Percentiles rank a stretch among this genome's conserved stretches.
These are phyloP conservation scores for Russula virescens DNA, from an alignment of 768 basidiomycete genomes.

Conservation along the genomic window DNA sequence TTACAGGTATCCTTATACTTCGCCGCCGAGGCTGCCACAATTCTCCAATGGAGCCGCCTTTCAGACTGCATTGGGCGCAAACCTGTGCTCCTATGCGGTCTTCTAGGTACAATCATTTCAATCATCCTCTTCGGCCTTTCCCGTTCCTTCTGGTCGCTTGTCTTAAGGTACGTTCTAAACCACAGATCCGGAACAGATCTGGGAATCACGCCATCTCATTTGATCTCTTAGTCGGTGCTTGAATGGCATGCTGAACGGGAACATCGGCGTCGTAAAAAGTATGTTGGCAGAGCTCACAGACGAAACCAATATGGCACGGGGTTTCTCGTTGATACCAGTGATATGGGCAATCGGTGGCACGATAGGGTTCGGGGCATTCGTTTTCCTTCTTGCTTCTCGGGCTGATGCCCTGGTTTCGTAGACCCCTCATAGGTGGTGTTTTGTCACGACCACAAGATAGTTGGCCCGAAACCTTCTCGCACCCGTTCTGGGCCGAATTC, in stretches of 20 bases:
- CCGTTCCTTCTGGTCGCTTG: constrained; percentile 31
- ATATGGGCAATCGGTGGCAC: constrained; percentile 19
- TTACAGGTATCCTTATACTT: constrained; percentile 45
- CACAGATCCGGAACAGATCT: too few species aligned
- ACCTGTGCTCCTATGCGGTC: constrained; percentile 38
- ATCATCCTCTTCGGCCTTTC: constrained; percentile 36
- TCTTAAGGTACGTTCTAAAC: constrained; percentile 23
- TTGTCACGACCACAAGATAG: constrained; percentile 27
- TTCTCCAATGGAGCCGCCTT: constrained; percentile 42
- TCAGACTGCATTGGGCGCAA: constrained; percentile 48
- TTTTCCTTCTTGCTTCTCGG: background rate
- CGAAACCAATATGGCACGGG: constrained; percentile 47
- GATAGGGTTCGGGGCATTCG: constrained; percentile 4
- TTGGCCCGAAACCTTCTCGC: constrained; percentile 22
- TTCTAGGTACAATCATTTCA: constrained; percentile 32
- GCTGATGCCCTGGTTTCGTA: background rate
- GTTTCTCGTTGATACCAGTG: constrained; percentile 34
- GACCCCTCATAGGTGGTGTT: constrained; percentile 25
- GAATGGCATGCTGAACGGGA: constrained; percentile 16
- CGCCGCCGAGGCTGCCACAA: constrained; percentile 40
- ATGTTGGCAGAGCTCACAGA: constrained; percentile 65
- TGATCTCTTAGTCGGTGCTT: constrained; percentile 4
- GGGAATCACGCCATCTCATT: background rate
- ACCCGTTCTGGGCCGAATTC: constrained; percentile 26
- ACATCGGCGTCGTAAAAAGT: constrained; percentile 60